phyloP scores from a whole-genome alignment of 441 rosid genomes.

The Syzygium syzygioides region DNA sequence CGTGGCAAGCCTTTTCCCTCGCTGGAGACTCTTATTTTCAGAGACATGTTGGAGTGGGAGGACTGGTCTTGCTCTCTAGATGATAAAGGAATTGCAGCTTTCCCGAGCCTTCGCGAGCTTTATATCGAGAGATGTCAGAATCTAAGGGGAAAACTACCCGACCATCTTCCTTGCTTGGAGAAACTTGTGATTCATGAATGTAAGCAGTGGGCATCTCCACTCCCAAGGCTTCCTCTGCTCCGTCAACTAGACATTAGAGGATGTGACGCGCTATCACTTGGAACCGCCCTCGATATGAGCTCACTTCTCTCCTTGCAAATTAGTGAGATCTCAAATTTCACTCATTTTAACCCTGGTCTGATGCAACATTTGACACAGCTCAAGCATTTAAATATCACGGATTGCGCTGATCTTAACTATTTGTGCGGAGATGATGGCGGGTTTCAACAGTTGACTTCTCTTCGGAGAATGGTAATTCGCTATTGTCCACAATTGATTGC shows the following conservation, averaged over 20 bases:
- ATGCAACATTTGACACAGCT: neutral
- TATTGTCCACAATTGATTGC: neutral
- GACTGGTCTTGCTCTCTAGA: slow-evolving; percentile 4
- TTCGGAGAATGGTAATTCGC: neutral
- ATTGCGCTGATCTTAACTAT: neutral
- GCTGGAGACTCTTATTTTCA: slow-evolving; percentile 4
- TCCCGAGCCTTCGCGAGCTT: neutral
- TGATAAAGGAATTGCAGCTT: neutral
- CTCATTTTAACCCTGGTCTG: neutral
- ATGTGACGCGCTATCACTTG: neutral
- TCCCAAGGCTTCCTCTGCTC: neutral
- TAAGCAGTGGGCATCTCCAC: neutral
- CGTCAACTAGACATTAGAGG: neutral
- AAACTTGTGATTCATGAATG: neutral
- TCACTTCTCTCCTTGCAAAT: neutral
- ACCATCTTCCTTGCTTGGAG: neutral
- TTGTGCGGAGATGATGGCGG: neutral
- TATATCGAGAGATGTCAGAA: neutral
- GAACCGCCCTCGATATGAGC: neutral
- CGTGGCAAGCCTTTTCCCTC: slow-evolving; percentile 5
- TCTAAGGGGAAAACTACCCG: neutral
- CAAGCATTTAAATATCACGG: neutral
- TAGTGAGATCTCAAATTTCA: neutral
- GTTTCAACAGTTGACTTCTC: neutral
- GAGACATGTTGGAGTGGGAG: slow-evolving; percentile 10